A percentile compares a stretch with the other conserved stretches of the same genome.
These are phyloP conservation scores for Hanseniaspora osmophila DNA, from an alignment of 805 yeast genomes.

Conservation along the genomic window DNA sequence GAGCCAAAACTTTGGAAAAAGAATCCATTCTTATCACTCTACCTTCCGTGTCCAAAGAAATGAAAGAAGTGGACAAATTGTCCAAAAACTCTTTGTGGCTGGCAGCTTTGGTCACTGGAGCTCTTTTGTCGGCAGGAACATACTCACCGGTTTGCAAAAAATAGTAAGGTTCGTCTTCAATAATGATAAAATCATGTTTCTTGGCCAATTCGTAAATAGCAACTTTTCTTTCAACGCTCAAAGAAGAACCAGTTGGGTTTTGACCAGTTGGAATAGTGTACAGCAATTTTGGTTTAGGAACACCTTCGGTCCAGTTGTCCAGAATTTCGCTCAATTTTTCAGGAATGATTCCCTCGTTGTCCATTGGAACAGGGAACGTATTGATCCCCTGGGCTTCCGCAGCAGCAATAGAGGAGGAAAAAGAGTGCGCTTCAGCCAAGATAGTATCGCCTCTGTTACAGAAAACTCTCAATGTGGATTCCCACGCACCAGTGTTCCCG, in stretches of 20 bases:
- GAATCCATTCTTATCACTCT: constrained; percentile 83
- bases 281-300: constrained; percentile 66
- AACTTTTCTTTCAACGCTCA: constrained; percentile 62
- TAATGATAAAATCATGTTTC: constrained; percentile 71
- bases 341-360: constrained; percentile 65
- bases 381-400: constrained; percentile 58
- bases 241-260: constrained; percentile 90
- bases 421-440: constrained; percentile 68
- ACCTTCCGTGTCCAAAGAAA: constrained; percentile 70
- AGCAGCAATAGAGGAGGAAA: constrained; percentile 74
- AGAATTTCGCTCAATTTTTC: constrained; percentile 47
- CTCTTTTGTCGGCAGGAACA: constrained; percentile 28
- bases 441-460: constrained; percentile 69
- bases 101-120: constrained; percentile 9
- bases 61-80: constrained; percentile 61
- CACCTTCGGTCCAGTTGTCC: constrained; percentile 50
- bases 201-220: constrained; percentile 65
- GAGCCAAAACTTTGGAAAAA: constrained; percentile 82
- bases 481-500: constrained; percentile 90
- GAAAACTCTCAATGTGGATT: constrained; percentile 65
- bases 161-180: constrained; percentile 97
- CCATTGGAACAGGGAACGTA: constrained; percentile 65
- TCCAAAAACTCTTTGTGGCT: constrained; percentile 52
- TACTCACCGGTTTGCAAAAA: constrained; percentile 86
- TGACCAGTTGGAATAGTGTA: constrained; percentile 94